Conservation (phyloP, 2,329 filamentous ascomycete genomes). For the Ophiostoma sp. region DNA sequence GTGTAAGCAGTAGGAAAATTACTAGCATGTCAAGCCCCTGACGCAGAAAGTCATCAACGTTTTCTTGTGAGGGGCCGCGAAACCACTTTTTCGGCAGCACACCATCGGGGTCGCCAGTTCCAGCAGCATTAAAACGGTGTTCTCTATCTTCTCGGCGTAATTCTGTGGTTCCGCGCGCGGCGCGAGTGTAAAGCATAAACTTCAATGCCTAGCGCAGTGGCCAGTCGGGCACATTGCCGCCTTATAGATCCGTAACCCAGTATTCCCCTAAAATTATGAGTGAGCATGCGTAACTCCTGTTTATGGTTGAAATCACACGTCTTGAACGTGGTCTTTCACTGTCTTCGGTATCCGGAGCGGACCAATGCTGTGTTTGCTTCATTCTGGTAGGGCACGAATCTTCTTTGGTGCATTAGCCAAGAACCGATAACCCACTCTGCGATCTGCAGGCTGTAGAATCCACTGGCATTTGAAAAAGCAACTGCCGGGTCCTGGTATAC, state of each 20-base stretch:
- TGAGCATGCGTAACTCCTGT: background rate
- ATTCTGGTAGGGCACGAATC: slow-evolving; percentile 2
- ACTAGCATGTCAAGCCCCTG: slow-evolving; percentile 50
- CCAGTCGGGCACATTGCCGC: slow-evolving; percentile 44
- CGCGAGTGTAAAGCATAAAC: slow-evolving; percentile 66
- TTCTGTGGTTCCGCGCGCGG: slow-evolving; percentile 46
- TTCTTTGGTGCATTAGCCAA: slow-evolving; percentile 28
- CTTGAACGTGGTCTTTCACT: slow-evolving; percentile 30
- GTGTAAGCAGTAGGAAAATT: slow-evolving; percentile 47
- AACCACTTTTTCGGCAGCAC: slow-evolving; percentile 41
- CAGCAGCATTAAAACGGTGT: slow-evolving; percentile 58
- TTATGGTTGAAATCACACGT: slow-evolving; percentile 31
- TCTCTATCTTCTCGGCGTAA: slow-evolving; percentile 46
- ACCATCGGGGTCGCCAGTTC: slow-evolving; percentile 48
- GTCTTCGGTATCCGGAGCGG: slow-evolving; percentile 31
- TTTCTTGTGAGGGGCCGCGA: slow-evolving; percentile 38
- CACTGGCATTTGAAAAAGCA: slow-evolving; percentile 40
- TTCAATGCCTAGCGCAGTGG: slow-evolving; percentile 57
- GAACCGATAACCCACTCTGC: slow-evolving; percentile 34
- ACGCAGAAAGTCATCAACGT: slow-evolving; percentile 46
- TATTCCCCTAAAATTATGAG: slow-evolving; percentile 32
- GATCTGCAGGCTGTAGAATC: slow-evolving; percentile 35
- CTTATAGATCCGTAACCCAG: slow-evolving; percentile 45
- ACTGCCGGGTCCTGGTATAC: slow-evolving; percentile 36
- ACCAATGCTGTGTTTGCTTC: background rate